A percentile compares a stretch with the other conserved stretches of the same genome.
phyloP scores from a whole-genome alignment of 257 asterid genomes.

The Ajuga chamaepitys region DNA sequence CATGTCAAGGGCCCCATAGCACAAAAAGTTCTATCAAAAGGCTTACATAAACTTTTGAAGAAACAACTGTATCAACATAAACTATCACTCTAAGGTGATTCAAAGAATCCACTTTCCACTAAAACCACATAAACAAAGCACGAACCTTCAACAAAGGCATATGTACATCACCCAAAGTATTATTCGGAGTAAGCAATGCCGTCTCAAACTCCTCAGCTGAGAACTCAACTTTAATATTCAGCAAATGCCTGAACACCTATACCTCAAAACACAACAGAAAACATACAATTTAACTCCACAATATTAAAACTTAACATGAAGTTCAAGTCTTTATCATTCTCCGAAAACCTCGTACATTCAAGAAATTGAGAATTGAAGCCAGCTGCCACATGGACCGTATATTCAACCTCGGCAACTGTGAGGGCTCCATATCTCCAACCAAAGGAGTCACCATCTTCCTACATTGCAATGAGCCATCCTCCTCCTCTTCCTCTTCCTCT shows the following conservation, averaged over 20 bases:
- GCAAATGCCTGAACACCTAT: conserved; percentile 82
- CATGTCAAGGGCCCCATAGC: not conserved
- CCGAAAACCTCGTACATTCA: conserved; percentile 57
- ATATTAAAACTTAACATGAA: conserved; percentile 7
- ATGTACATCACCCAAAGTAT: conserved; percentile 80
- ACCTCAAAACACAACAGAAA: conserved; percentile 22
- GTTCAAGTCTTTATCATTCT: not conserved
- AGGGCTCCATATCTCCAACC: conserved; percentile 76
- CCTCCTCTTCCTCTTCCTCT: conserved; percentile 40
- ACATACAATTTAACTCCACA: conserved; percentile 13
- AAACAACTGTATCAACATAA: not conserved
- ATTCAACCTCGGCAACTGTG: conserved; percentile 82
- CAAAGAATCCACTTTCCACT: conserved; percentile 12
- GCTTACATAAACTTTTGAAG: not conserved
- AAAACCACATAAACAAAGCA: conserved; percentile 22
- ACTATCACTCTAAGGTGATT: not conserved
- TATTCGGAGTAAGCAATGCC: conserved; percentile 75
- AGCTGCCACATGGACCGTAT: conserved; percentile 94
- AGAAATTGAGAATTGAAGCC: conserved; percentile 89
- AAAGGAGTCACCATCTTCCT: conserved; percentile 57
- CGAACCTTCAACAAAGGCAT: conserved; percentile 73
- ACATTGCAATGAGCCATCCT: conserved; percentile 41
- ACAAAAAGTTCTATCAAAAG: not conserved
- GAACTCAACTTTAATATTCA: conserved; percentile 85
- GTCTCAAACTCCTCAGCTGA: conserved; percentile 97